These are phyloP conservation scores for Curvularia verruculosa DNA, from an alignment of 2,329 filamentous ascomycete genomes.

Conservation along the genomic window DNA sequence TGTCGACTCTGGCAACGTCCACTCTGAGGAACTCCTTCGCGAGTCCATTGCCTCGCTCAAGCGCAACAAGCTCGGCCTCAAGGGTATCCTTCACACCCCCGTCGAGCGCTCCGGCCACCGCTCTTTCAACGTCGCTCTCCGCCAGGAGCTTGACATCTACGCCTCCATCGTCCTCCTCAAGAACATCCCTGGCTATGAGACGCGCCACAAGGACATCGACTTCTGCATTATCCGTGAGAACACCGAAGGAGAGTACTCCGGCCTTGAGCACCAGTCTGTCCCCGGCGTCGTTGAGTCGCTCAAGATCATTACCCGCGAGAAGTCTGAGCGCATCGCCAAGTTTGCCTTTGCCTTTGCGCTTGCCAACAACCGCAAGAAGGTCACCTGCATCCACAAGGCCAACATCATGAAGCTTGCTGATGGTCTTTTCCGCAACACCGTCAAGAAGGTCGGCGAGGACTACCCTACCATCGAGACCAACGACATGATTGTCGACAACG, in stretches of 20 bases:
- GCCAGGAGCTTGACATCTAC: conserved; percentile 99
- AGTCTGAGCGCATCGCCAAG: conserved; percentile 98
- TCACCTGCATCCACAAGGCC: conserved; percentile 99
- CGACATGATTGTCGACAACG: conserved; percentile 99
- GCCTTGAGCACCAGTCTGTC: conserved; percentile 97
- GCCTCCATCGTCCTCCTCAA: conserved; percentile 97
- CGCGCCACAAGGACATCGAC: conserved; percentile 95
- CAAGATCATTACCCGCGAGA: conserved; percentile 99
- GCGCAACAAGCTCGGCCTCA: conserved; percentile 98
- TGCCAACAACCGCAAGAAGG: conserved; percentile 98
- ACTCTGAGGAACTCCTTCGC: conserved; percentile 92
- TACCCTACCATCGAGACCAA: conserved; percentile 95
- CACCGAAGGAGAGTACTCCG: conserved; percentile 99
- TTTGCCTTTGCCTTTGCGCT: conserved; percentile 98
- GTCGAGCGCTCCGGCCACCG: conserved; percentile 96
- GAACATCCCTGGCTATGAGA: conserved; percentile 99
- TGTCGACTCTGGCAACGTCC: conserved; percentile 81
- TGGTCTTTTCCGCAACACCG: conserved; percentile 97
- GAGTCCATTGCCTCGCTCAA: conserved; percentile 94
- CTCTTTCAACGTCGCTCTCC: conserved; percentile 98
- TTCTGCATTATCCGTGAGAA: conserved; percentile 99
- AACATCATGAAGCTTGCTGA: conserved; percentile 99
- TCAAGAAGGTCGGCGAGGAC: conserved; percentile 90
- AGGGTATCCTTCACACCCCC: conserved; percentile 98
- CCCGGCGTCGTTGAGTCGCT: conserved; percentile 96